phyloP scores from a whole-genome alignment of 129 eudicot species.

The Tanacetum coccineum region DNA sequence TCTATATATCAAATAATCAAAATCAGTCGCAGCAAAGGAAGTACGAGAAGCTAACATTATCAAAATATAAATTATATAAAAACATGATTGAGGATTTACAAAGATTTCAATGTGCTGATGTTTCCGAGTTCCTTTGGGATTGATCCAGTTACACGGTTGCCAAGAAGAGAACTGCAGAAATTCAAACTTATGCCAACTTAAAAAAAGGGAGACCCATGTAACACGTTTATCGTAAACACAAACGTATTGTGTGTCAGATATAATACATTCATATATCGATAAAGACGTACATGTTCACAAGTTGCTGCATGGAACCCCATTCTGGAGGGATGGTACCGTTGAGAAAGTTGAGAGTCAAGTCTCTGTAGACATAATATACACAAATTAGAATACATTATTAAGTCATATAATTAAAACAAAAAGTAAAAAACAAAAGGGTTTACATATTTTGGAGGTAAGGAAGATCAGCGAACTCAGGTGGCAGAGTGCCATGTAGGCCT shows the following conservation, averaged over 20 bases:
- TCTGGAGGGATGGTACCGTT: slow-evolving; percentile 59
- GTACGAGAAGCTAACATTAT: not conserved
- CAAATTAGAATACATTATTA: not conserved
- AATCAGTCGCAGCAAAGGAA: slow-evolving; percentile 26
- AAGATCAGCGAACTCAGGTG: slow-evolving; percentile 52
- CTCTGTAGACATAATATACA: slow-evolving; percentile 36
- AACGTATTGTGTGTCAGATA: slow-evolving; percentile 1
- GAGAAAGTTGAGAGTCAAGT: slow-evolving; percentile 53
- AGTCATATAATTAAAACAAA: not conserved
- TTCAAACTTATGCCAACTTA: not conserved
- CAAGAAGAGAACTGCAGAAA: slow-evolving; percentile 51
- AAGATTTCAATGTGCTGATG: slow-evolving; percentile 42
- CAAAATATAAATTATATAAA: not conserved
- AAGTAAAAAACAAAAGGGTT: not conserved
- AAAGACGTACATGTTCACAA: slow-evolving; percentile 38
- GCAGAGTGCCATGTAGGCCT: slow-evolving; percentile 53
- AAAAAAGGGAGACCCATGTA: too few species aligned
- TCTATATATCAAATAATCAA: slow-evolving; percentile 29
- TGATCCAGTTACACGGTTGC: slow-evolving; percentile 59
- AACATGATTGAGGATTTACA: slow-evolving; percentile 34
- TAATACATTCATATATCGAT: too few species aligned
- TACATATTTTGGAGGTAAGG: slow-evolving; percentile 53
- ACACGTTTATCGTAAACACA: too few species aligned
- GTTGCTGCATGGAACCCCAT: slow-evolving; percentile 59
- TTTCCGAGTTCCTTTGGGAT: slow-evolving; percentile 67